Evolutionary conservation across 2,329 filamentous ascomycete genomes (phyloP).

Genomic region (Hawksworthiomyces lignivorus): DNA sequence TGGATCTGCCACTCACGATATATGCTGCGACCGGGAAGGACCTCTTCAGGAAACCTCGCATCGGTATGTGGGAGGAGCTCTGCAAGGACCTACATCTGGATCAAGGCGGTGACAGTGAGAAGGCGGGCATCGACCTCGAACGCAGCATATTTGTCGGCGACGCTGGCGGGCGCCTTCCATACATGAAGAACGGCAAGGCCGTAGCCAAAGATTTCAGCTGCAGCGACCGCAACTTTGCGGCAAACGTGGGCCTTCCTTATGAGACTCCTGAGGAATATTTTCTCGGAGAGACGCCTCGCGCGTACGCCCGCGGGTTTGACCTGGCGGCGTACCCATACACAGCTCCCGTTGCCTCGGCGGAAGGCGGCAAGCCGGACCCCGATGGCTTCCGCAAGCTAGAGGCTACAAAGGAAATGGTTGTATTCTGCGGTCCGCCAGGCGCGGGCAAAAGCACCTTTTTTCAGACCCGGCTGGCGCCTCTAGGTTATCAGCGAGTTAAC

Average conservation of each 20-base stretch:
- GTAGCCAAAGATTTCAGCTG: constrained; percentile 53
- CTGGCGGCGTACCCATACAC: constrained; percentile 52
- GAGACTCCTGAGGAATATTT: constrained; percentile 91
- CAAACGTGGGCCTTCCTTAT: constrained; percentile 74
- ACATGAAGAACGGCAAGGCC: constrained; percentile 43
- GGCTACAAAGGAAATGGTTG: constrained; percentile 63
- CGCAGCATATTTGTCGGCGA: constrained; percentile 84
- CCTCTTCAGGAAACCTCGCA: constrained; percentile 75
- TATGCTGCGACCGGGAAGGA: constrained; percentile 85
- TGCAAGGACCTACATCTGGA: constrained; percentile 52
- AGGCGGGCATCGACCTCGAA: constrained; percentile 59
- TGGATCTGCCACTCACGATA: constrained; percentile 68
- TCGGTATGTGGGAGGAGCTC: constrained; percentile 74
- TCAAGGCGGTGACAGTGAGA: constrained; percentile 30
- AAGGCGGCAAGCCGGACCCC: constrained; percentile 10
- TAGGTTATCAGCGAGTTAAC: constrained; percentile 80
- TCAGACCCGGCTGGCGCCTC: constrained; percentile 65
- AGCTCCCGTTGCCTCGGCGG: constrained; percentile 25
- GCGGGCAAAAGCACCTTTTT: constrained; percentile 91
- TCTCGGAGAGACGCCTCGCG: constrained; percentile 55
- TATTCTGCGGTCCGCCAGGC: constrained; percentile 84
- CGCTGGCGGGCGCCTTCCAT: constrained; percentile 56
- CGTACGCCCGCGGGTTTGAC: constrained; percentile 66
- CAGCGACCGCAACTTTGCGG: constrained; percentile 70
- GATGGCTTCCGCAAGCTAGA: constrained; percentile 53